Evolutionary conservation across 2,329 filamentous ascomycete genomes (phyloP), one percentile per base, ranked within the genome.

Genomic region (Cladophialophora immunda): DNA sequence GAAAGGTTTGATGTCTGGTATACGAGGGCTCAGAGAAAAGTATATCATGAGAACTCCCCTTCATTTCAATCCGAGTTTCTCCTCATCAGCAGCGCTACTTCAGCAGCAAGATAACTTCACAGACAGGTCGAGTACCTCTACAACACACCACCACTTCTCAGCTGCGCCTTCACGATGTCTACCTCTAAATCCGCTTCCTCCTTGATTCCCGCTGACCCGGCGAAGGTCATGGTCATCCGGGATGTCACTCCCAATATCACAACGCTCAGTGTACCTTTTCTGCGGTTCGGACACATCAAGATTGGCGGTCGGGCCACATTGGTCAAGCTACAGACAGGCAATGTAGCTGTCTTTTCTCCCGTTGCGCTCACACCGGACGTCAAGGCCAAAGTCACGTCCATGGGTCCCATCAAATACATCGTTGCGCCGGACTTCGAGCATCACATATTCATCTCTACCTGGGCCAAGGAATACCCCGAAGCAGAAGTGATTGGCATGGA

Each of bases 391-490:
- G 67, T 73, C 41, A 83, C 88, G n/a, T 78, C 82, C 36, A 81
- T 92, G 64, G 89, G 89, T 58, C 85, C 88, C 50, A 87, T 97
- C 59, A 87, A 86, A 72, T 98, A 98, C 84, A 89, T 99, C 71
- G 84, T 94, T 29, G 94, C 95, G 0, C 88, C 91, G 0, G 95
- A 99, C 78, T 85, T 92, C 60, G 93, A 99, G 82, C 95, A 99
- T 80, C 95, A 99, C 85, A 92, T 99, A 77, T 96, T 95, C 82
- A 78, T 99, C 62, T 90, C 91, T 0, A 85, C 92, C 57, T 99
- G 95, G 94, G 88, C 91, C 74, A 82, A 86, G 57, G 91, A 88
- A 29, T 98, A 88, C 77, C 94, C 94, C 0, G 78, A 85, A 50
- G 94, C 94, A 34, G 89, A 90, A 73, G 85, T 99, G 56, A 86